Conservation (phyloP, 2,329 filamentous ascomycete species). For the Penicillium sp. region DNA sequence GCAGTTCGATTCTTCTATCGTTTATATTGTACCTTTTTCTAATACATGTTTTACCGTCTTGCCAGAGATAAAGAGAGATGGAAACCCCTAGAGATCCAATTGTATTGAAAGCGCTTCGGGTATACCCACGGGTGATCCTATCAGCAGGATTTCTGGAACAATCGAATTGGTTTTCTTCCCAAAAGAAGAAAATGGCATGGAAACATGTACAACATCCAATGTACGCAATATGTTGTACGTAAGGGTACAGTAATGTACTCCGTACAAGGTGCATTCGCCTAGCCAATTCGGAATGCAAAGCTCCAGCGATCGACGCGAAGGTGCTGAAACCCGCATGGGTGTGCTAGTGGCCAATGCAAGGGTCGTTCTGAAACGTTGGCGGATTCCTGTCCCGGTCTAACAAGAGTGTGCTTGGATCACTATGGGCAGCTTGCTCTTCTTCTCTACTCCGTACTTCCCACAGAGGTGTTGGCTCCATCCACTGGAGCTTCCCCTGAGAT, state of each 20-base stretch:
- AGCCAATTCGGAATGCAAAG: slow-evolving; percentile 14
- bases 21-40: background rate
- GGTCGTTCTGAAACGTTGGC: slow-evolving; percentile 21
- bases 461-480: background rate
- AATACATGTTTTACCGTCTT: background rate
- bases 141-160: slow-evolving; percentile 9
- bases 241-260: background rate
- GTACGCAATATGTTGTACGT: background rate
- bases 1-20: background rate
- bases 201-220: background rate
- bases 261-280: slow-evolving; percentile 1
- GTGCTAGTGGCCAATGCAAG: slow-evolving; percentile 11
- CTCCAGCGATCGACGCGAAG: slow-evolving; percentile 17
- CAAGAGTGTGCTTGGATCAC: slow-evolving; percentile 2
- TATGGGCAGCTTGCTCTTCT: background rate
- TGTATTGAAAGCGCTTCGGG: slow-evolving; percentile 12
- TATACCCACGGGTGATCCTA: slow-evolving; percentile 6
- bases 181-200: background rate
- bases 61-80: background rate
- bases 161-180: slow-evolving; percentile 1
- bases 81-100: background rate
- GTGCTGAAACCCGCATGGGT: slow-evolving; percentile 16
- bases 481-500: background rate
- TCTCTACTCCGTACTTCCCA: background rate
- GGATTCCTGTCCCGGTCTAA: slow-evolving; percentile 12